Evolutionary conservation across 176 grass and related monocot species (phyloP).

Genomic region (Aegilops sharonensis): DNA sequence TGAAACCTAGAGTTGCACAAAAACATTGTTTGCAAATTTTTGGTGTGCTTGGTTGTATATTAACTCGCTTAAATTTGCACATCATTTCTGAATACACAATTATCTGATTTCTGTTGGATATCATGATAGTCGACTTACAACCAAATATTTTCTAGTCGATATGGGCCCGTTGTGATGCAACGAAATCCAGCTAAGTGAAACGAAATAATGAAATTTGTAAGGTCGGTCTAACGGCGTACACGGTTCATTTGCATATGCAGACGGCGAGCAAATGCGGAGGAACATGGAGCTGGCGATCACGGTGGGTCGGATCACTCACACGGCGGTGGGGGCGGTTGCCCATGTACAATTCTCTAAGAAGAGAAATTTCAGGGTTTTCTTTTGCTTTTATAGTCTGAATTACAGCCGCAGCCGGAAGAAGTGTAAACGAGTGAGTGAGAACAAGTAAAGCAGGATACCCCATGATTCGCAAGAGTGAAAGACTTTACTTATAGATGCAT

Average conservation of each 20-base stretch:
- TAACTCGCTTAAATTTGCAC: background rate
- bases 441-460: background rate
- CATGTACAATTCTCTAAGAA: slow-evolving; percentile 52
- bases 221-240: background rate
- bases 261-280: slow-evolving; percentile 31
- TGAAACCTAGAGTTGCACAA: background rate
- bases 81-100: background rate
- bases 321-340: background rate
- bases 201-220: background rate
- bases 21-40: background rate
- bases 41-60: background rate
- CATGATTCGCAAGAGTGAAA: background rate
- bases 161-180: background rate
- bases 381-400: background rate
- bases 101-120: background rate
- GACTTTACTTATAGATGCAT: background rate
- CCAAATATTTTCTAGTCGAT: background rate
- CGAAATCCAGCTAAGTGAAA: background rate
- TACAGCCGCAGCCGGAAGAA: background rate
- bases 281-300: slow-evolving; percentile 1
- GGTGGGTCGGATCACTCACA: background rate
- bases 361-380: background rate
- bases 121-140: background rate
- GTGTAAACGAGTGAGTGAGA: background rate
- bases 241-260: slow-evolving; percentile 10